Percentiles rank a stretch among this genome's conserved stretches.
phyloP scores from a whole-genome alignment of 805 yeast species.

The Nakazawaea wyomingensis region DNA sequence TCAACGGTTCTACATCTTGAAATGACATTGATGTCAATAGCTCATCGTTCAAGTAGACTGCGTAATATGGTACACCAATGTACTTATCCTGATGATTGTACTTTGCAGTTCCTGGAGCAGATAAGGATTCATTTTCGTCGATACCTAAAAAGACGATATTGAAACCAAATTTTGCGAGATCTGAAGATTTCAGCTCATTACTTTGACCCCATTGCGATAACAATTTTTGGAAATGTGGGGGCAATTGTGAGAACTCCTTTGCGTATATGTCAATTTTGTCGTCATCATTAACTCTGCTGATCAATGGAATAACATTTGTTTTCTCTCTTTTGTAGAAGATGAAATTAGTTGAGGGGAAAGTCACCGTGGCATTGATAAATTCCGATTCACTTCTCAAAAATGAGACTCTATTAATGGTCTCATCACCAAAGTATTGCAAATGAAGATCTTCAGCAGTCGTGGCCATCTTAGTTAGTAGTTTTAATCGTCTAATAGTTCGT shows the following conservation, averaged over 20 bases:
- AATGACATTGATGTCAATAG: conserved; percentile 11
- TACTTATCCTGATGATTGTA: conserved; percentile 43
- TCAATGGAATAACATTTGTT: conserved; percentile 18
- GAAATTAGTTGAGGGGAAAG: conserved; percentile 43
- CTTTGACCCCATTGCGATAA: conserved; percentile 19
- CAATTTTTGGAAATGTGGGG: conserved; percentile 13
- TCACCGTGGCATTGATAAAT: conserved; percentile 42
- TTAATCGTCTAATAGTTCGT: no score
- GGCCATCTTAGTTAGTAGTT: background rate
- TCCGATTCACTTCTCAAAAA: conserved; percentile 53
- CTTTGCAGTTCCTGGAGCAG: conserved; percentile 15
- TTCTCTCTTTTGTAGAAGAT: conserved; percentile 35
- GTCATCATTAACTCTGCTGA: conserved; percentile 16
- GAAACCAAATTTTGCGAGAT: conserved; percentile 16
- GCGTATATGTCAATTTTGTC: conserved; percentile 17
- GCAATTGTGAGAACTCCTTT: conserved; percentile 14
- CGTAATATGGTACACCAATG: conserved; percentile 60
- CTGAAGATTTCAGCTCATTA: conserved; percentile 14
- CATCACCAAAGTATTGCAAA: conserved; percentile 36
- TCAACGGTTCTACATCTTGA: background rate
- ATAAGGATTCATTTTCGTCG: conserved; percentile 30
- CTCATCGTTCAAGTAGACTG: conserved; percentile 45
- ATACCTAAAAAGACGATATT: conserved; percentile 43
- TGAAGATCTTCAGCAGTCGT: background rate
- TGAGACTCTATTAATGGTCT: conserved; percentile 57